These are phyloP conservation scores for Misopates orontium DNA, from an alignment of 257 asterid genomes.

Conservation along the genomic window DNA sequence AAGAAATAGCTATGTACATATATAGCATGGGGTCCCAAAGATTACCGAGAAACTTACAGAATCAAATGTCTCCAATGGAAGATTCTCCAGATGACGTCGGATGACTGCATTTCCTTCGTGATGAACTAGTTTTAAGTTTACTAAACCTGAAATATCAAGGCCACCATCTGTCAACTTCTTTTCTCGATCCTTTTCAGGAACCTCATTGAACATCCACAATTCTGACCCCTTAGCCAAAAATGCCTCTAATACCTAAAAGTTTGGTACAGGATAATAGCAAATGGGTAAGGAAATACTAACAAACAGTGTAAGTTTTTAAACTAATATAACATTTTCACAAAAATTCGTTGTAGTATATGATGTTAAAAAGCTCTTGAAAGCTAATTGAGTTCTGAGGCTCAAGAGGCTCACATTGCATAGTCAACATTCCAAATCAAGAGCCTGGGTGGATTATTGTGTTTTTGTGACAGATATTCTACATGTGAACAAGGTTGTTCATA, in stretches of 20 bases:
- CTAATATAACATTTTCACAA: too few species aligned
- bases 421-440: too few species aligned
- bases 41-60: constrained; percentile 65
- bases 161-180: constrained; percentile 88
- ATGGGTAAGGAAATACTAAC: constrained; percentile 16
- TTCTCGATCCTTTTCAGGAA: constrained; percentile 74
- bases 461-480: not conserved
- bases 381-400: too few species aligned
- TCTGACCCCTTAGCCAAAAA: constrained; percentile 85
- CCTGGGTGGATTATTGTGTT: not conserved
- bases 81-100: constrained; percentile 87
- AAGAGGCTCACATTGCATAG: too few species aligned
- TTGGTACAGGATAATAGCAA: constrained; percentile 21
- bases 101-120: constrained; percentile 93
- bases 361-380: too few species aligned
- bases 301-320: not conserved
- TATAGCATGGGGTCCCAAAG: constrained; percentile 25
- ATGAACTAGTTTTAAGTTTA: constrained; percentile 81
- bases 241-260: constrained; percentile 79
- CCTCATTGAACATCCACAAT: constrained; percentile 97
- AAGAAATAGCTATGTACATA: constrained; percentile 1
- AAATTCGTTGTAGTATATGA: too few species aligned
- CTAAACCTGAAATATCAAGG: constrained; percentile 76
- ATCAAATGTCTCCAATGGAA: constrained; percentile 94
- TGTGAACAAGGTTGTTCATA: not conserved